Evolutionary conservation across 2,329 filamentous ascomycete genomes (phyloP), one percentile per base, ranked within the genome.

Genomic region (Coniella vitis): DNA sequence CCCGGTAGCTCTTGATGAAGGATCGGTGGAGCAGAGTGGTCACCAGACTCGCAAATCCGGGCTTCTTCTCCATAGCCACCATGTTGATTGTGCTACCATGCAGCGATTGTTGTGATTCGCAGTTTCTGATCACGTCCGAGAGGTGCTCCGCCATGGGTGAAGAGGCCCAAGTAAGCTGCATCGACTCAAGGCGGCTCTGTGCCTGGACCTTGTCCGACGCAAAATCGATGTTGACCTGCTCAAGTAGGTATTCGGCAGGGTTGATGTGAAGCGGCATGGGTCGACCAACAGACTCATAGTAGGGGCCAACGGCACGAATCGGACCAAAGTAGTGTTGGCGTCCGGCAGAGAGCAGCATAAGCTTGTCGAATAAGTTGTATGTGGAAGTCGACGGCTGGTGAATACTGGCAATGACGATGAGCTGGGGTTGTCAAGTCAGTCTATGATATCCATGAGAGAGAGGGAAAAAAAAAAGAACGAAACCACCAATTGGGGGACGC

Each of bases 321-420:
- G 79, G 69, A 0, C 88, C 89, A 55, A 84, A 87, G 65, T 90
- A 94, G 55, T 83, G 84, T 1, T 83, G 79, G 48, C 74, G 78
- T 16, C 87, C 88, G 3, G 69, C 69, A 0, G 87, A 90, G 0
- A 95, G 72, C 1, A 94, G 74, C 34, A 87, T 69, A 0, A 94
- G 69, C 61, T 86, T 87, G 62, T 94, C 87, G 57, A 94, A 94
- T 12, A 90, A 76, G 54, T 84, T 76, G 58, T 89, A 94, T 0
- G 86, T 90, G 0, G 82, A 76, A 0, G 86, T 87, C 0, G 87
- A 91, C 0, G 89, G 89, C 61, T 94, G 89, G 62, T 94, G 89
- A 53, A 94, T 93, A 35, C 84, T 88, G 4, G 85, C 85, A 51
- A 94, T 81, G 25, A 93, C 80, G 51, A 93, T 80, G 52, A 93